Base-by-base conservation (phyloP, 2,329 filamentous ascomycete species). In the Acrodontium crateriforme region DNA sequence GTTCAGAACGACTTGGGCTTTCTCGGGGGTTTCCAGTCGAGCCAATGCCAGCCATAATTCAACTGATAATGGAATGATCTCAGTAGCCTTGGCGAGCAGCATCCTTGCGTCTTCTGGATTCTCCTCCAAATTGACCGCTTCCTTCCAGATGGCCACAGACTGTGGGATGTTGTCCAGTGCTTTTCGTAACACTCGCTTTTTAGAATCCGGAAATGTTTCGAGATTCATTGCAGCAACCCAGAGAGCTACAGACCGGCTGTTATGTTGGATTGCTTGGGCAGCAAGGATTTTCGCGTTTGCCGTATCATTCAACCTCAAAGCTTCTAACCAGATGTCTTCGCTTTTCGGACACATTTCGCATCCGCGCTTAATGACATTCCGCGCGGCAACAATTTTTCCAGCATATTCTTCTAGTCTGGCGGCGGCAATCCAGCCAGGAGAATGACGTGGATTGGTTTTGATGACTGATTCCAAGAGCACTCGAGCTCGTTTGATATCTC, bases 181-280 rank as follows among this genome's bases (percentile, higher is more conserved):
- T 49, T 91, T 81, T 30, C 85, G 72, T 18, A 94, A 74, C 6
- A 98, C 89, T 48, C 84, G 76, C 59, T 95, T 95, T 57, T 91
- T 92, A 8, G 83, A 81, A 34, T 77, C 71, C 1, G 73, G 60
- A 25, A 93, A 78, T 6, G 74, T 73, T 53, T 98, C 89, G 14
- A 98, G 60, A 39, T 83, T 81, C 74, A 94, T 94, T 1, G 89
- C 91, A 51, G 92, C 85, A 5, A 92, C 76, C 89, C 89, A 98
- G 6, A 98, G 62, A 38, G 77, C 71, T 7, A 93, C 85, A 0
- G 85, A 93, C 31, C 75, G 73, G 36, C 83, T 78, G 42, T 95
- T 95, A 28, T 83, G 75, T 53, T 91, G 82, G 47, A 98, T 91
- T 3, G 87, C 89, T 41, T 85, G 78, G 6, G 85, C 82, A 5